Conservation (phyloP, 768 basidiomycete species). For the Fistulinella prunicolor region DNA sequence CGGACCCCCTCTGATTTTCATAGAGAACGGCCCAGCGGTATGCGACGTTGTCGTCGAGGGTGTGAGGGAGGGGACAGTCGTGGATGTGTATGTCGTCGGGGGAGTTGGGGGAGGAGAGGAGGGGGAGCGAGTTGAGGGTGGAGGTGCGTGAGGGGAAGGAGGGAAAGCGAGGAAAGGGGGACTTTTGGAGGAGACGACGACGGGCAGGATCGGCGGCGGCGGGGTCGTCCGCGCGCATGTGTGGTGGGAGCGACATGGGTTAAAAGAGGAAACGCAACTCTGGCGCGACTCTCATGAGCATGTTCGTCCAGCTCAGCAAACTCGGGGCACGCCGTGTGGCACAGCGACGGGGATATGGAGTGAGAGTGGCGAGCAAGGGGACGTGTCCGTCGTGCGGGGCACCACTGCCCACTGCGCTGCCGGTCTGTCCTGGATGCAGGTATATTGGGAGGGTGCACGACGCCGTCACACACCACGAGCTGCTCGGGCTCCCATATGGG, state of each 20-base stretch:
- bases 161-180: constrained; percentile 30
- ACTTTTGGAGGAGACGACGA: constrained; percentile 40
- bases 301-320: constrained; percentile 16
- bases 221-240: constrained; percentile 41
- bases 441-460: constrained; percentile 58
- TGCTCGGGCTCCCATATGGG: constrained; percentile 60
- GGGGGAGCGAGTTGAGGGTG: background rate
- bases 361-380: constrained; percentile 8
- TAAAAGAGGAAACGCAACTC: constrained; percentile 1
- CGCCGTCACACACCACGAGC: constrained; percentile 57
- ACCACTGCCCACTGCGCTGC: constrained; percentile 59
- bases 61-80: constrained; percentile 15
- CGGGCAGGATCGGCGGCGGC: constrained; percentile 45
- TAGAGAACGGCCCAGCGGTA: constrained; percentile 79
- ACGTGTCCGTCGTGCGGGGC: constrained; percentile 63
- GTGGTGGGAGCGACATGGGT: constrained; percentile 36
- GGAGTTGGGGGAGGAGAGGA: background rate
- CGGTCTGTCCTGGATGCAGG: constrained; percentile 74
- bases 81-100: constrained; percentile 34
- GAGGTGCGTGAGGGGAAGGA: constrained; percentile 32
- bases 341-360: constrained; percentile 15
- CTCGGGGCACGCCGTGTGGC: constrained; percentile 6
- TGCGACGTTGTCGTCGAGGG: constrained; percentile 42
- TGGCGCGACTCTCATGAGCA: constrained; percentile 4
- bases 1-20: constrained; percentile 81